Evolutionary conservation across 108 stramenopile species (phyloP), one percentile per base, ranked within the genome.

Genomic region (Nitzschia inconspicua): DNA sequence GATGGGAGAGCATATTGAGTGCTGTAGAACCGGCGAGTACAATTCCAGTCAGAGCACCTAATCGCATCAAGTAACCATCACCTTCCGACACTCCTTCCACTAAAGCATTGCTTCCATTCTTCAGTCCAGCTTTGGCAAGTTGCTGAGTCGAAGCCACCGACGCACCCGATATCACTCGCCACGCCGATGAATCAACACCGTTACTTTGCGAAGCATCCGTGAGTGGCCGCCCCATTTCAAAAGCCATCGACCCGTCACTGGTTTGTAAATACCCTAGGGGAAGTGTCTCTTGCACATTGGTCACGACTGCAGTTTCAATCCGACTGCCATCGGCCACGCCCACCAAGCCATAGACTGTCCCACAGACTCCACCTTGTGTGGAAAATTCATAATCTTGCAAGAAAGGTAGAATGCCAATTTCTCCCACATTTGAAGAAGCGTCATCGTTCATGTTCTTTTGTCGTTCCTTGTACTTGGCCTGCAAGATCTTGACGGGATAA

Each of bases 301-400:
- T 44, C 0, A 92, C 70, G 3, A 67, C 48, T 8, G 83, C 57
- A 10, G 87, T 88, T 42, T 83, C 49, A 19, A 92, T 79, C 0
- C 53, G 44, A 1, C 83, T 83, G n/a, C 91, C 91, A 51, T 86
- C 85, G 1, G 81, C 81, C 9, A 92, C 24, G n/a, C 91, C 87
- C 20, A 61, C 52, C 3, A 92, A 46, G 22, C 87, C 91, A 54
- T 83, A 83, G 4, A 75, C 79, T 6, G 65, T 55, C 7, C 91
- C 91, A 7, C 52, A 57, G 6, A 89, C 55, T 1, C 91, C 87
- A 18, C 91, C 91, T 16, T 70, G 48, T 2, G 70, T 25, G 40
- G 62, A 55, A 73, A 92, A 92, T 30, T 80, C 74, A 51, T 73
- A 92, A 28, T 88, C 76, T 44, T 92, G 85, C 34, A 92, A 44